Base-by-base conservation (phyloP, 2,329 filamentous ascomycete species). In the Colletotrichum magnum region DNA sequence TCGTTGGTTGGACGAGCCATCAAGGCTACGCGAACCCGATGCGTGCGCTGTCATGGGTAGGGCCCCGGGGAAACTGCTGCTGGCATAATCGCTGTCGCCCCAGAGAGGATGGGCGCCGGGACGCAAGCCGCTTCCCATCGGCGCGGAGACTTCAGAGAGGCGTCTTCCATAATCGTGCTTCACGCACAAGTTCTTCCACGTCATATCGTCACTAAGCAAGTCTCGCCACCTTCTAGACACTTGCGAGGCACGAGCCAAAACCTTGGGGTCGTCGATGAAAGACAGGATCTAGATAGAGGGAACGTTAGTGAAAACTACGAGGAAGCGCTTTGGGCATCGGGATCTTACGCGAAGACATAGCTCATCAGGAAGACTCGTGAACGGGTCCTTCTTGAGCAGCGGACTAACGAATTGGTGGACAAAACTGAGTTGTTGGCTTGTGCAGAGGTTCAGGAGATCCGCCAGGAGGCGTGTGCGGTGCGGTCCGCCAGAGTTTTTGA, bases 351-450 rank as follows among this genome's bases (percentile, higher is more conserved):
- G 87, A 70, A 99, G 84, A 79, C 95, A 98, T 51, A 99, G 84
- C 81, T 99, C 96, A 77, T 97, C 95, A 0, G 96, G 96, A 62
- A 99, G 87, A 67, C 92, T 93, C 58, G 92, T 94, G 76, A 99
- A 98, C 0, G 96, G 96, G 78, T 99, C 96, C 80, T 98, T 97
- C 82, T 98, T 98, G 72, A 99, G 83, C 71, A 97, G 84, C 32
- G 96, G 96, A 79, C 94, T 95, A 74, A 99, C 95, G 80, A 97
- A 97, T 79, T 97, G 94, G 74, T 97, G 94, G 21, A 99, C 95
- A 78, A 98, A 98, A 81, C 94, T 97, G 73, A 99, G 86, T 79
- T 97, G 93, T 77, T 97, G 94, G 75, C 94, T 98, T 74, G 97
- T 97, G 83, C 96, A 99, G 74, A 97, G 88, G 76, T 97, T 97